phyloP scores from a whole-genome alignment of 2,329 filamentous ascomycete genomes.

The Coniochaeta ligniaria region DNA sequence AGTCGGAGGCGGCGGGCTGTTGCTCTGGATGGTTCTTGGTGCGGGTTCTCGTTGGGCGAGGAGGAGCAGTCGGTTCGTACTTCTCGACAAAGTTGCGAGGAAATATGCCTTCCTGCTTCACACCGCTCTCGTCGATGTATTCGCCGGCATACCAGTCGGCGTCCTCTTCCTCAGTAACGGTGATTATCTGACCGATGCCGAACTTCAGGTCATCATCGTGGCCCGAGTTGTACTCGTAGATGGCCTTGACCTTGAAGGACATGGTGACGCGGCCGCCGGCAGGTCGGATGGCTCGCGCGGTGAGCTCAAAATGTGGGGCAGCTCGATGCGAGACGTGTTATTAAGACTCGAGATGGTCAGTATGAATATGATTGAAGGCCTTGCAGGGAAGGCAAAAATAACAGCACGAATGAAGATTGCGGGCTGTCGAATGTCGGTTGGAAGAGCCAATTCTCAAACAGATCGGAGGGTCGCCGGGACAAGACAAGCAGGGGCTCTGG shows the following conservation, averaged over 20 bases:
- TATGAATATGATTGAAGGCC: not conserved
- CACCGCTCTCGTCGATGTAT: conserved; percentile 70
- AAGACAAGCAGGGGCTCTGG: not conserved
- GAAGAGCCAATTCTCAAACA: not conserved
- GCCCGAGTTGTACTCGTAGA: conserved; percentile 88
- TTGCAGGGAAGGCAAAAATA: not conserved
- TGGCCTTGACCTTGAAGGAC: conserved; percentile 91
- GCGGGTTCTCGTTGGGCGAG: conserved; percentile 70
- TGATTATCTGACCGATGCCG: conserved; percentile 78
- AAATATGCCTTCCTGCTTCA: conserved; percentile 79
- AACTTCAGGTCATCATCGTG: conserved; percentile 97
- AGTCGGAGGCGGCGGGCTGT: conserved; percentile 20
- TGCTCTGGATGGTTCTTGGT: conserved; percentile 52
- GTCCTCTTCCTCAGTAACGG: conserved; percentile 87
- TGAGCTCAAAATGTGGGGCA: conserved; percentile 1
- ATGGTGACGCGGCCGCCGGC: conserved; percentile 36
- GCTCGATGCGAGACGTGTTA: conserved; percentile 1
- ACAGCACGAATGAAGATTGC: not conserved
- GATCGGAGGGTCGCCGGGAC: not conserved
- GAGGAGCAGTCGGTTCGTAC: conserved; percentile 85
- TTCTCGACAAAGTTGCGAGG: conserved; percentile 96
- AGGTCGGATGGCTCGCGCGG: not conserved
- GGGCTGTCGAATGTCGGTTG: not conserved
- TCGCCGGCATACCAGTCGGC: conserved; percentile 90
- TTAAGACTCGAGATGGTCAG: not conserved